These are phyloP conservation scores for Beauveria pseudobassiana DNA, from an alignment of 2,329 filamentous ascomycete species.

Conservation along the genomic window DNA sequence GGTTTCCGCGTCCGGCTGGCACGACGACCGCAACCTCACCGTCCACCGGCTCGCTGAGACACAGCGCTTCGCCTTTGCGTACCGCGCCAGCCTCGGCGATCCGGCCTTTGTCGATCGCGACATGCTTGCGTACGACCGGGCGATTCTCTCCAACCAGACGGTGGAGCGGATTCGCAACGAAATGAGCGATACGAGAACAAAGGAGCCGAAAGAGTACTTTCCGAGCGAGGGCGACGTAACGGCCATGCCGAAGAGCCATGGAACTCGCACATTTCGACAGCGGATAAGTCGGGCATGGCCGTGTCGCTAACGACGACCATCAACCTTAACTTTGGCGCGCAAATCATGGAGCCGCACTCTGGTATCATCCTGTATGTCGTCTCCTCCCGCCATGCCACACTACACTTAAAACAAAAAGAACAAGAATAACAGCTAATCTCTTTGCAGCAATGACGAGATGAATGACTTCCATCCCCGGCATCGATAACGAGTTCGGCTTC, in stretches of 20 bases:
- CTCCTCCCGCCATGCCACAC: constrained; percentile 12
- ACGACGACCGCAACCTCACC: constrained; percentile 51
- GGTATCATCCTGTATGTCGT: constrained; percentile 62
- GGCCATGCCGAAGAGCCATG: constrained; percentile 56
- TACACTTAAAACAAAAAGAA: constrained; percentile 10
- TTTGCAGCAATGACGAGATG: constrained; percentile 52
- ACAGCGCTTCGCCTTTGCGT: constrained; percentile 80
- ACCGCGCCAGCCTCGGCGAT: constrained; percentile 74
- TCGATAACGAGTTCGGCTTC: constrained; percentile 77
- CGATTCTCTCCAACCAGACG: constrained; percentile 57
- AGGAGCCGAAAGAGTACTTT: constrained; percentile 67
- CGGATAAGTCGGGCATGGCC: constrained; percentile 66
- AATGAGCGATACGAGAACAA: constrained; percentile 66
- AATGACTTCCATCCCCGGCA: constrained; percentile 79
- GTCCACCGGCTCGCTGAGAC: constrained; percentile 82
- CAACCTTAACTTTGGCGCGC: constrained; percentile 77
- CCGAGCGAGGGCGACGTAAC: constrained; percentile 50
- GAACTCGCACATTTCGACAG: constrained; percentile 68
- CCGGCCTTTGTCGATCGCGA: constrained; percentile 63
- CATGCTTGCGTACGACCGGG: constrained; percentile 47
- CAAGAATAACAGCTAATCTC: constrained; percentile 7
- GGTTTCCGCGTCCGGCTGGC: constrained; percentile 55
- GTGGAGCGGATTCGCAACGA: constrained; percentile 52
- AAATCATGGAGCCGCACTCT: constrained; percentile 70
- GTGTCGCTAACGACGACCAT: constrained; percentile 80